Evolutionary conservation across 306 rosid genomes (phyloP).

Genomic region (Cucurbita pepo): DNA sequence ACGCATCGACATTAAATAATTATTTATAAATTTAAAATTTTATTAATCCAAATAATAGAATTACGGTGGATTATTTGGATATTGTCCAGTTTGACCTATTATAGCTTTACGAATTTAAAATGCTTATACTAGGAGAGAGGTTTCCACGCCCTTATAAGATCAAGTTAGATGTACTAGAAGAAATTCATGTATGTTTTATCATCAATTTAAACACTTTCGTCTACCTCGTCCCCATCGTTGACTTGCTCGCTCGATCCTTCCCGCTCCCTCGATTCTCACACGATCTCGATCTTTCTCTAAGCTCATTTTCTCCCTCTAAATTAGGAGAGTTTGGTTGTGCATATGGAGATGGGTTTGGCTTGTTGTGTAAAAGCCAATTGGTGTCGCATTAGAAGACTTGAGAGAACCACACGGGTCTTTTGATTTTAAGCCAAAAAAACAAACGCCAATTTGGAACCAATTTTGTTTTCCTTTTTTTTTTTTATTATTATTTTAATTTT

Average conservation of each 20-base stretch:
- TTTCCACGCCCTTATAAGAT: too few relatives aligned
- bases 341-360: not conserved
- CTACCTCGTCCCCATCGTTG: not conserved
- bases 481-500: not conserved
- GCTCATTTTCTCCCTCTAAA: too few relatives aligned
- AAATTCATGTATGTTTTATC: not conserved
- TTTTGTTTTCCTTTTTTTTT: not conserved
- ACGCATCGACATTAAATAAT: not conserved
- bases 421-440: conserved; percentile 3
- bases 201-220: not conserved
- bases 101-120: too few relatives aligned
- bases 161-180: too few relatives aligned
- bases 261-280: not conserved
- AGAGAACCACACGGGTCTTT: conserved; percentile 10
- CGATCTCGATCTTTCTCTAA: not conserved
- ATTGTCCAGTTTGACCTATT: too few relatives aligned
- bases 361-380: conserved; percentile 43
- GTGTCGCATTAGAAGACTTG: conserved; percentile 41
- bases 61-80: too few relatives aligned
- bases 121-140: too few relatives aligned
- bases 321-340: not conserved
- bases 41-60: too few relatives aligned
- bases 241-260: not conserved
- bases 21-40: too few relatives aligned
- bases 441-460: not conserved